Base-by-base conservation (phyloP, 192 early-diverging fungal genomes). In the Mortierella antarctica region DNA sequence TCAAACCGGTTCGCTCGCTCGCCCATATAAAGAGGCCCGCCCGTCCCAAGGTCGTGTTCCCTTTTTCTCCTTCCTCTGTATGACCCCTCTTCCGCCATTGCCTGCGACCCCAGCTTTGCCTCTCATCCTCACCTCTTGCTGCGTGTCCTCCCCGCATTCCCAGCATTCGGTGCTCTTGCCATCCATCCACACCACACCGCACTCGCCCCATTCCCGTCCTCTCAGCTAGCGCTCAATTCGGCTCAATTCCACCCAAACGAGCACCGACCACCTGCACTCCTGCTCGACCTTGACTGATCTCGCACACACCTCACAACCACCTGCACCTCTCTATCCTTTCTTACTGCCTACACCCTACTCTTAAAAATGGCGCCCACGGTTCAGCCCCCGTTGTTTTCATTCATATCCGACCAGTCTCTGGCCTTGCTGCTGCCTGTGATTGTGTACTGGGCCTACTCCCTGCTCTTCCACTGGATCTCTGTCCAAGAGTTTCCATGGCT, bases 381-480 rank as follows among this genome's bases (percentile, higher is more conserved):
- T 64, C 77, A 80, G 62, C 59, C 67, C 53, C 76, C 82, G 15
- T 65, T 83, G 62, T 51, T 85, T 55, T 64, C 82, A 5, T 80
- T 84, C 71, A 86, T 86, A 74, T 83, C 85, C 0, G 86, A 87
- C 62, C 83, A 89, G 67, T 67, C 85, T 2, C 61, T 87, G 50
- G 79, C 89, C 9, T 67, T 91, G 21, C 62, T 89, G 52, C 57
- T 88, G 44, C 92, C 93, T 4, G 50, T 92, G 42, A 72, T 86
- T 9, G 79, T 85, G 17, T 95, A 95, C 76, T 95, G 92, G 91
- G 56, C 82, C 8, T 95, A 94, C 73, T 92, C 89, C 1, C 77
- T 90, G 11, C 76, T 90, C 55, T 91, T 90, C 50, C 90, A 89
- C 77, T 76, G 89, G 57, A 74, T 94, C 54, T 91, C 91, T 12